Evolutionary conservation across 2,329 filamentous ascomycete genomes (phyloP).

Genomic region (Sclerotinia minor): DNA sequence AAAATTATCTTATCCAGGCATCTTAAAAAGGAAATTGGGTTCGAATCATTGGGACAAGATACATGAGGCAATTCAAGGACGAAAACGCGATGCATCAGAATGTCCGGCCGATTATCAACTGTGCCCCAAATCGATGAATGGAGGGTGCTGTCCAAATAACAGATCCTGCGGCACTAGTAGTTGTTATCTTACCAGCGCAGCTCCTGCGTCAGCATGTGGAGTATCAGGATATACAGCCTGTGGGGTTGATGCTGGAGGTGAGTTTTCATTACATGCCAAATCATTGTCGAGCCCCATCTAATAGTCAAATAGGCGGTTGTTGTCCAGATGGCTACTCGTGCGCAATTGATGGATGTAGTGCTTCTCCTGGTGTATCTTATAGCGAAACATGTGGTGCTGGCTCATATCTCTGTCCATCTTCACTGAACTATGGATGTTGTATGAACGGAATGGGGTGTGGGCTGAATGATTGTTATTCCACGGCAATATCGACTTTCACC

Average conservation of each 20-base stretch:
- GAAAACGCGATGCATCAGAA: constrained; percentile 35
- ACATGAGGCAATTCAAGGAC: constrained; percentile 38
- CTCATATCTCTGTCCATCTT: constrained; percentile 52
- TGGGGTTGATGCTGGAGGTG: constrained; percentile 37
- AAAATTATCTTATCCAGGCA: constrained; percentile 34
- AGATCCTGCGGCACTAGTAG: constrained; percentile 50
- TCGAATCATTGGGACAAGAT: constrained; percentile 37
- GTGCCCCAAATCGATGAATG: constrained; percentile 38
- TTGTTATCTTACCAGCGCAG: constrained; percentile 44
- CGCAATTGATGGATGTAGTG: constrained; percentile 47
- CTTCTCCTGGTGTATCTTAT: constrained; percentile 47
- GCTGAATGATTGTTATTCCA: constrained; percentile 50
- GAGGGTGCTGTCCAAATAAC: constrained; percentile 45
- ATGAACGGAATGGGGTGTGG: constrained; percentile 52
- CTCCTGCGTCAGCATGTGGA: constrained; percentile 35
- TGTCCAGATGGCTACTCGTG: constrained; percentile 51
- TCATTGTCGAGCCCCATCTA: not conserved
- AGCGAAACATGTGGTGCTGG: constrained; percentile 48
- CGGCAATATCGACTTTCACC: constrained; percentile 48
- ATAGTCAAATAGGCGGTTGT: constrained; percentile 37
- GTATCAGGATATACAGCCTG: constrained; percentile 35
- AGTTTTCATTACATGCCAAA: constrained; percentile 28
- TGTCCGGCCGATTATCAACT: constrained; percentile 36
- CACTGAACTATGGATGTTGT: constrained; percentile 56
- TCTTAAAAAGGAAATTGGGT: constrained; percentile 35